phyloP scores from a whole-genome alignment of 495 filamentous ascomycete genomes.

The Margaritispora aquatica region DNA sequence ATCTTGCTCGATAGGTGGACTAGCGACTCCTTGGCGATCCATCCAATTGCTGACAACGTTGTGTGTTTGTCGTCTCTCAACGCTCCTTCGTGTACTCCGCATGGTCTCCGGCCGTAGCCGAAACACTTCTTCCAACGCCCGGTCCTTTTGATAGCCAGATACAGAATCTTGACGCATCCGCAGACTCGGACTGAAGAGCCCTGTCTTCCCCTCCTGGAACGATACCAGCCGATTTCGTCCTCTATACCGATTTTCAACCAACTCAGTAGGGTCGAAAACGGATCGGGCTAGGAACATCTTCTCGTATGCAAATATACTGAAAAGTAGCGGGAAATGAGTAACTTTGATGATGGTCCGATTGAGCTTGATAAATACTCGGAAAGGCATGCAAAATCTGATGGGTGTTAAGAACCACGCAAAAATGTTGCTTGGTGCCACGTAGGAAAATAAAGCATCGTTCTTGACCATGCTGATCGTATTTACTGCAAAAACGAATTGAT shows the following conservation, averaged over 20 bases:
- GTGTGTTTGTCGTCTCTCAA: constrained; percentile 58
- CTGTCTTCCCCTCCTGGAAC: constrained; percentile 44
- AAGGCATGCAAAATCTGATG: constrained; percentile 68
- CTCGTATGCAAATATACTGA: constrained; percentile 83
- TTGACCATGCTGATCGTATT: constrained; percentile 97
- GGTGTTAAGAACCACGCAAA: constrained; percentile 82
- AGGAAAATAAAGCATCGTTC: constrained; percentile 87
- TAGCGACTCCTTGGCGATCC: constrained; percentile 61
- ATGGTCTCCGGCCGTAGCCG: constrained; percentile 36
- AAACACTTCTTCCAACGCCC: constrained; percentile 90
- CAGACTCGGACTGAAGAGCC: constrained; percentile 60
- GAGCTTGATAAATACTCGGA: constrained; percentile 69
- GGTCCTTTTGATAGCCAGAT: constrained; percentile 79
- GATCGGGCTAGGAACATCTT: constrained; percentile 60
- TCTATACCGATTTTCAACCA: constrained; percentile 40
- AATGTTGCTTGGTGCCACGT: constrained; percentile 82
- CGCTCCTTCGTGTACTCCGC: constrained; percentile 26
- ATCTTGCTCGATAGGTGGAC: constrained; percentile 58
- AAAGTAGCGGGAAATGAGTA: constrained; percentile 81
- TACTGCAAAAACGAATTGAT: constrained; percentile 90
- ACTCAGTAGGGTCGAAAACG: constrained; percentile 70
- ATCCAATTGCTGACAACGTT: constrained; percentile 83
- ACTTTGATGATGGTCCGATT: constrained; percentile 85
- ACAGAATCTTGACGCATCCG: constrained; percentile 76
- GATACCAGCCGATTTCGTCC: constrained; percentile 38